phyloP scores from a whole-genome alignment of 2,329 filamentous ascomycete species.

The Nemania sp. region DNA sequence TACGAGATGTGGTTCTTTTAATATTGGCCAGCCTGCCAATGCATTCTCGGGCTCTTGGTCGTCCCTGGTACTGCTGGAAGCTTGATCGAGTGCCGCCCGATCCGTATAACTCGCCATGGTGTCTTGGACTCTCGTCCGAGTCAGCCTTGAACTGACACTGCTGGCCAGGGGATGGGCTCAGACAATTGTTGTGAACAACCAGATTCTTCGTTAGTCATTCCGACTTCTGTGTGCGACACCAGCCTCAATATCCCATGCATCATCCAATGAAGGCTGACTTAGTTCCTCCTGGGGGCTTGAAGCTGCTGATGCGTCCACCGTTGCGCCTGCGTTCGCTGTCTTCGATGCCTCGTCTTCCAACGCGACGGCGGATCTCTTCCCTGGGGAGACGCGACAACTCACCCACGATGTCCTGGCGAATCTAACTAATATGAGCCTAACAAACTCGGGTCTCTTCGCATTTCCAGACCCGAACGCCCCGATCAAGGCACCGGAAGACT shows the following conservation, averaged over 20 bases:
- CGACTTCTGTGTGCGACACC: conserved; percentile 25
- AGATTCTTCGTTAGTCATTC: conserved; percentile 46
- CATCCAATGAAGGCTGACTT: conserved; percentile 38
- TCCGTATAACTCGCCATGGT: conserved; percentile 41
- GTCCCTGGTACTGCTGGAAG: conserved; percentile 22
- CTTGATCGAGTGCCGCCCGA: conserved; percentile 27
- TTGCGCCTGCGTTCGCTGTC: conserved; percentile 45
- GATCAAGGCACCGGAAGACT: conserved; percentile 41
- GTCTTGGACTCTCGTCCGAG: conserved; percentile 31
- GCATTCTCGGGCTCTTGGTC: conserved; percentile 22
- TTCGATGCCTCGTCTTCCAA: conserved; percentile 45
- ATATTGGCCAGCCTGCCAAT: conserved; percentile 21
- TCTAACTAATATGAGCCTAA: conserved; percentile 45
- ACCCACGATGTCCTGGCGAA: conserved; percentile 47
- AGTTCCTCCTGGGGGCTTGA: conserved; percentile 26
- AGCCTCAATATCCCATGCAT: neutral
- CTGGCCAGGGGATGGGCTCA: conserved; percentile 38
- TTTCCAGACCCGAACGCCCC: conserved; percentile 43
- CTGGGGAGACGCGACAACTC: conserved; percentile 46
- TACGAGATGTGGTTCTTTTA: conserved; percentile 24
- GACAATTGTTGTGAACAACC: conserved; percentile 46
- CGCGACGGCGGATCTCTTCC: conserved; percentile 47
- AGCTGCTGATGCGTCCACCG: conserved; percentile 45
- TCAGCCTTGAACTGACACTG: conserved; percentile 38
- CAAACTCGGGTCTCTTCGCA: conserved; percentile 44